A percentile compares a stretch with the other conserved stretches of the same genome.
phyloP scores from a whole-genome alignment of 208 protist genomes.

The Naegleria gruberi region DNA sequence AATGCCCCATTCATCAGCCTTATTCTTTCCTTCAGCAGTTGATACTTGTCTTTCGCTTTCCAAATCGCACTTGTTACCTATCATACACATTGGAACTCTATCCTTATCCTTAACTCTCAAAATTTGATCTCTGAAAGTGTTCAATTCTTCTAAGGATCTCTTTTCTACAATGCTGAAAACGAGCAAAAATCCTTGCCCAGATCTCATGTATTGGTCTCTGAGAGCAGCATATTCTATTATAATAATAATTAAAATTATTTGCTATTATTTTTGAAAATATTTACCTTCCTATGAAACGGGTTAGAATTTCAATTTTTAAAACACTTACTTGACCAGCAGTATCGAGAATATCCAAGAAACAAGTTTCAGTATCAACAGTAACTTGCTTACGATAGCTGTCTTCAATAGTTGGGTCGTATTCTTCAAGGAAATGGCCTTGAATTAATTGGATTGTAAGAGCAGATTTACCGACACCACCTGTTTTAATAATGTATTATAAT shows the following conservation, averaged over 20 bases:
- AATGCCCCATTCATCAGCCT: not conserved
- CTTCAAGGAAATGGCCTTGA: constrained; percentile 18
- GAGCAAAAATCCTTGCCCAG: constrained; percentile 31
- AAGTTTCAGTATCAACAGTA: constrained; percentile 33
- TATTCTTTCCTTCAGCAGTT: constrained; percentile 38
- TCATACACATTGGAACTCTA: constrained; percentile 9
- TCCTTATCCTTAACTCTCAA: constrained; percentile 22
- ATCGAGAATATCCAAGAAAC: constrained; percentile 35
- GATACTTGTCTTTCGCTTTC: constrained; percentile 34
- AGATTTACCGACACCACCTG: constrained; percentile 21
- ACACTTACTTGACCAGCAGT: constrained; percentile 57
- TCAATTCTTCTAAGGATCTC: constrained; percentile 39
- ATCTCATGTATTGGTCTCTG: constrained; percentile 42
- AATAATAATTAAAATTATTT: constrained; percentile 66
- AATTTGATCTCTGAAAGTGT: constrained; percentile 23
- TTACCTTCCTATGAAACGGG: constrained; percentile 27
- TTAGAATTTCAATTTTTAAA: constrained; percentile 27
- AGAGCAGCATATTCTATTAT: constrained; percentile 49
- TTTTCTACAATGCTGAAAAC: constrained; percentile 38
- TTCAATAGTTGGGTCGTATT: constrained; percentile 59
- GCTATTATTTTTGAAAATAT: constrained; percentile 35
- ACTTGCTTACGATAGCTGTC: constrained; percentile 57
- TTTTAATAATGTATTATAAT: not conserved
- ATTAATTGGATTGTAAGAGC: constrained; percentile 8
- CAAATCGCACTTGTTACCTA: constrained; percentile 34